Evolutionary conservation across 495 filamentous ascomycete species (phyloP).

Genomic region (Penicillium lividum): DNA sequence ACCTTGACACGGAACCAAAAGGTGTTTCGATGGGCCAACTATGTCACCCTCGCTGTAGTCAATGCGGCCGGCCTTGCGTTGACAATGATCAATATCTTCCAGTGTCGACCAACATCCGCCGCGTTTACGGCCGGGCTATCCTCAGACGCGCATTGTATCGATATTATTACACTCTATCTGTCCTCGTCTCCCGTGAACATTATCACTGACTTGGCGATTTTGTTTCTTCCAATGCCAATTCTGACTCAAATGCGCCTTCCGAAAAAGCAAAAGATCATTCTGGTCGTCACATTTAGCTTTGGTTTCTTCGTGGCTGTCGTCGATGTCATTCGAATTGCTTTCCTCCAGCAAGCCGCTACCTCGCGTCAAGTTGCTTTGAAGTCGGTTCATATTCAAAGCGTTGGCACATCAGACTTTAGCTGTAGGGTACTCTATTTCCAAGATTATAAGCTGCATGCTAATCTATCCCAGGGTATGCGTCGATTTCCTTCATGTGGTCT

Average conservation of each 20-base stretch:
- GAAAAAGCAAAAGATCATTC: conserved; percentile 77
- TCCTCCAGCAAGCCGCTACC: conserved; percentile 72
- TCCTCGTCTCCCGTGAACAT: conserved; percentile 84
- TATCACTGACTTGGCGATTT: conserved; percentile 78
- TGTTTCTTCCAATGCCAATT: conserved; percentile 84
- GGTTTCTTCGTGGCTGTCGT: conserved; percentile 86
- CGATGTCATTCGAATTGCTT: conserved; percentile 87
- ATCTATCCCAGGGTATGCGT: conserved; percentile 62
- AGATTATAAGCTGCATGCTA: background rate
- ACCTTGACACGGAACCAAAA: conserved; percentile 73
- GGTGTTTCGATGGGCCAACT: conserved; percentile 68
- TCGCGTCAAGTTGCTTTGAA: conserved; percentile 32
- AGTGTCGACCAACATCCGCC: conserved; percentile 74
- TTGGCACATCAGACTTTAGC: conserved; percentile 51
- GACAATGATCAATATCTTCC: conserved; percentile 84
- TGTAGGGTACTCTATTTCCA: conserved; percentile 37
- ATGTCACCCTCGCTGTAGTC: conserved; percentile 69
- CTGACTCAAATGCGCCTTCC: conserved; percentile 83
- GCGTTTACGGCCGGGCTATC: conserved; percentile 54
- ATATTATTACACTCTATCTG: conserved; percentile 79
- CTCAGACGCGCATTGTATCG: conserved; percentile 57
- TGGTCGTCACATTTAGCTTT: conserved; percentile 78
- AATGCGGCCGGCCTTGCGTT: conserved; percentile 76
- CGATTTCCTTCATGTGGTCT: conserved; percentile 88
- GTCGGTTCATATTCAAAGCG: conserved; percentile 36